These are phyloP conservation scores for Mycena alexandri DNA, from an alignment of 768 basidiomycete species.

Conservation along the genomic window DNA sequence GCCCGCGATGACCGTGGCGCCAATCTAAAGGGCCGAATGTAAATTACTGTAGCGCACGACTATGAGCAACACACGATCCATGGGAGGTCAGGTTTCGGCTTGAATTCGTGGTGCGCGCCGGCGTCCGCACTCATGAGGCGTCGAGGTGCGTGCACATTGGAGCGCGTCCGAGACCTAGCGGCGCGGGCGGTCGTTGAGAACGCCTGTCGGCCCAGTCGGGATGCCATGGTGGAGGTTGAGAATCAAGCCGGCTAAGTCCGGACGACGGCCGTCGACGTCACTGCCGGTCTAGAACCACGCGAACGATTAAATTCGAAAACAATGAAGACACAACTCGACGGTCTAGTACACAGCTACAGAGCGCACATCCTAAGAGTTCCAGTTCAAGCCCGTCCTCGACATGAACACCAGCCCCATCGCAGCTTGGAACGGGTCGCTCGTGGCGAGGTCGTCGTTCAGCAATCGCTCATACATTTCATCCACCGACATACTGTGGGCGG, in stretches of 20 bases:
- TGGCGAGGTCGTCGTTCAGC: constrained; percentile 50
- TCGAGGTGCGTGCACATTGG: constrained; percentile 40
- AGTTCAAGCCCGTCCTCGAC: constrained; percentile 54
- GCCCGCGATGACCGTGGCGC: constrained; percentile 54
- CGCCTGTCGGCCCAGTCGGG: constrained; percentile 52
- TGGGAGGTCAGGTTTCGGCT: constrained; percentile 54
- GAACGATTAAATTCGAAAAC: not conserved
- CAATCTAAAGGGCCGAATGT: constrained; percentile 47
- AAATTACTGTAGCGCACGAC: not conserved
- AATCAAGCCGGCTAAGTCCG: constrained; percentile 9
- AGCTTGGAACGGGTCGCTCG: constrained; percentile 57
- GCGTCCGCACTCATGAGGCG: constrained; percentile 52
- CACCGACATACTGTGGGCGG: constrained; percentile 32
- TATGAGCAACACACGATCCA: constrained; percentile 55
- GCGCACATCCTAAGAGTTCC: constrained; percentile 36
- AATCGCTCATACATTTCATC: constrained; percentile 48
- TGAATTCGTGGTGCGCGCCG: constrained; percentile 50
- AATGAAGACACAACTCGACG: not conserved
- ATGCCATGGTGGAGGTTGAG: constrained; percentile 48
- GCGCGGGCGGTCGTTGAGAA: constrained; percentile 51
- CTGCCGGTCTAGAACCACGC: no score
- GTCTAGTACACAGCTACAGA: not conserved
- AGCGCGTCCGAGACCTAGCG: constrained; percentile 37
- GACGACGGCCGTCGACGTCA: no score
- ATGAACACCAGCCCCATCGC: constrained; percentile 62